phyloP scores from a whole-genome alignment of 2,329 filamentous ascomycete species.

The Colletotrichum zoysiae region DNA sequence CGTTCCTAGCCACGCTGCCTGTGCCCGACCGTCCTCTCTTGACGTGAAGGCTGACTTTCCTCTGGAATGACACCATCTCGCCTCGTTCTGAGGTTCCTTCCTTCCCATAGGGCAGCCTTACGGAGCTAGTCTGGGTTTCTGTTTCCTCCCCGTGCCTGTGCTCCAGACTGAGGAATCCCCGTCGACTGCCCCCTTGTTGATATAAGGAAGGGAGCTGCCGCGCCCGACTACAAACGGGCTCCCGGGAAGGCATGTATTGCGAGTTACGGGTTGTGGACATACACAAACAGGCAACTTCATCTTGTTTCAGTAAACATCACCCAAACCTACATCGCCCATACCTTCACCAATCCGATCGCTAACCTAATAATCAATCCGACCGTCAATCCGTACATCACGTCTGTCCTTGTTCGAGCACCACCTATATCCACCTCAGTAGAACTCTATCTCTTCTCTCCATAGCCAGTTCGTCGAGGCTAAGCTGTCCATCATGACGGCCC shows the following conservation, averaged over 20 bases:
- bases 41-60: background rate
- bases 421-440: background rate
- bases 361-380: background rate
- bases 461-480: background rate
- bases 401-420: background rate
- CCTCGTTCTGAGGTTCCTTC: background rate
- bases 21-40: background rate
- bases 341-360: too few relatives aligned
- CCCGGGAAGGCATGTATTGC: slow-evolving; percentile 5
- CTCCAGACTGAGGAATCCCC: background rate
- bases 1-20: background rate
- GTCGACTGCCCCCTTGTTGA: slow-evolving; percentile 9
- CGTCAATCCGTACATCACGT: background rate
- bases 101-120: slow-evolving; percentile 30
- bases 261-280: slow-evolving; percentile 9
- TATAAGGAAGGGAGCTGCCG: slow-evolving; percentile 36
- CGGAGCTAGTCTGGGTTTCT: slow-evolving; percentile 12
- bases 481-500: slow-evolving; percentile 14
- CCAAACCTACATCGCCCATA: too few relatives aligned
- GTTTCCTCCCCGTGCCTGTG: slow-evolving; percentile 19
- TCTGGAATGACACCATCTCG: background rate
- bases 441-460: background rate
- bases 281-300: background rate
- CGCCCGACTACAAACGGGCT: background rate
- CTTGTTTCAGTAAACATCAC: background rate